phyloP scores from a whole-genome alignment of 2,329 filamentous ascomycete species.

The Aspergillus awamori region DNA sequence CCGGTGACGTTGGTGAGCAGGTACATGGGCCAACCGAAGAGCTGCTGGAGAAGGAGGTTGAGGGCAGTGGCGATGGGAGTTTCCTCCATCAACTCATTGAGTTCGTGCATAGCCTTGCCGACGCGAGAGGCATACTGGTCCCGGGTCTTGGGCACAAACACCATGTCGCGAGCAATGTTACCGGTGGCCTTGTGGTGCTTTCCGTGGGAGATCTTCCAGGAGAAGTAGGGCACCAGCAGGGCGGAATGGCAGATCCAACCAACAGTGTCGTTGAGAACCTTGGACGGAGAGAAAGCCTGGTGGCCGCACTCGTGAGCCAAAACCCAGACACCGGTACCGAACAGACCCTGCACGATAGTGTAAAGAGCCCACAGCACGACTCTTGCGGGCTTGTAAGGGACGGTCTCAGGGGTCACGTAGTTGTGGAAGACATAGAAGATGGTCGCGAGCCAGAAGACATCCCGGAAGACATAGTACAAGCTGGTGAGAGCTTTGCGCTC shows the following conservation, averaged over 20 bases:
- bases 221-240: conserved; percentile 95
- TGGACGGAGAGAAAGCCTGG: conserved; percentile 93
- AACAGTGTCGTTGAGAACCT: conserved; percentile 84
- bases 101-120: conserved; percentile 75
- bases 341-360: conserved; percentile 85
- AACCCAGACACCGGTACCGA: conserved; percentile 93
- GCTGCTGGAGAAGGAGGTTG: conserved; percentile 79
- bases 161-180: conserved; percentile 97
- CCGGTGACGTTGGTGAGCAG: conserved; percentile 90
- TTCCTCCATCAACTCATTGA: conserved; percentile 90
- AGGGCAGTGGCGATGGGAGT: conserved; percentile 80
- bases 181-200: conserved; percentile 99
- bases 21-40: conserved; percentile 92
- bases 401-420: conserved; percentile 80
- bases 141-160: conserved; percentile 92
- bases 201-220: conserved; percentile 98
- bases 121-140: conserved; percentile 76
- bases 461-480: conserved; percentile 81
- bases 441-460: conserved; percentile 69
- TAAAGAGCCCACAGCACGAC: conserved; percentile 67
- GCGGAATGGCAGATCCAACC: conserved; percentile 89
- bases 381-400: conserved; percentile 71
- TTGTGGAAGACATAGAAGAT: conserved; percentile 89
- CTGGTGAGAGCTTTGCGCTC: conserved; percentile 77
- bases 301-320: conserved; percentile 98